phyloP scores from a whole-genome alignment of 768 basidiomycete genomes.

The Xanthoconium stramineum region DNA sequence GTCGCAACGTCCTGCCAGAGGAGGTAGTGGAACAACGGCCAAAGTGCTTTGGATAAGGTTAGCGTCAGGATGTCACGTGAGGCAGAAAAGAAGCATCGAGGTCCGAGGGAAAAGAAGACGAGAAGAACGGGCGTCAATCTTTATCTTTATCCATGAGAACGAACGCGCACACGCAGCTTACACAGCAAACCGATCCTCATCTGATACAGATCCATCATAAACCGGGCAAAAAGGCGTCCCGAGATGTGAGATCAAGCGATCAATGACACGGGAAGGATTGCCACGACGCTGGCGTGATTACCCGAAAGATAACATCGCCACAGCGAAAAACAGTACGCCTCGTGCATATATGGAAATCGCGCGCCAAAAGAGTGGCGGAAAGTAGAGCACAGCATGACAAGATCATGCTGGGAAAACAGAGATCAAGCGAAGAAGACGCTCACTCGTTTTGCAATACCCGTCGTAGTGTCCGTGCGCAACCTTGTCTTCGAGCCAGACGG shows the following conservation, averaged over 20 bases:
- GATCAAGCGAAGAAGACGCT: slow-evolving; percentile 30
- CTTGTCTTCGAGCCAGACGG: slow-evolving; percentile 89
- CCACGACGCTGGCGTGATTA: neutral
- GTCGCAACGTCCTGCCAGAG: slow-evolving; percentile 96
- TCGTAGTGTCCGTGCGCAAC: slow-evolving; percentile 94
- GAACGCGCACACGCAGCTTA: neutral
- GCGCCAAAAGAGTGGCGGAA: slow-evolving; percentile 3
- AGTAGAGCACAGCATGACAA: slow-evolving; percentile 1
- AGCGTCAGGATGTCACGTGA: slow-evolving; percentile 8
- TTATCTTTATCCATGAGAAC: neutral
- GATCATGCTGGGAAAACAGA: neutral
- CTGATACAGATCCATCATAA: neutral
- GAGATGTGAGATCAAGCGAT: slow-evolving; percentile 9
- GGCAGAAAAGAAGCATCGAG: neutral
- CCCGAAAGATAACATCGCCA: neutral
- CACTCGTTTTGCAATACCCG: slow-evolving; percentile 96
- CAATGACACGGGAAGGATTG: neutral
- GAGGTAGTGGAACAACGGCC: slow-evolving; percentile 98
- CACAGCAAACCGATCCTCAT: no score
- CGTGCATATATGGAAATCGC: slow-evolving; percentile 12
- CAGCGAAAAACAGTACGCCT: slow-evolving; percentile 1
- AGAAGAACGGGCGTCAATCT: neutral
- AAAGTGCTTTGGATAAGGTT: slow-evolving; percentile 60
- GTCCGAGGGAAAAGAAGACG: neutral
- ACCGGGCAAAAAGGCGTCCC: neutral